phyloP scores from a whole-genome alignment of 345 rosid genomes.

The Pseudoturritis turrita region DNA sequence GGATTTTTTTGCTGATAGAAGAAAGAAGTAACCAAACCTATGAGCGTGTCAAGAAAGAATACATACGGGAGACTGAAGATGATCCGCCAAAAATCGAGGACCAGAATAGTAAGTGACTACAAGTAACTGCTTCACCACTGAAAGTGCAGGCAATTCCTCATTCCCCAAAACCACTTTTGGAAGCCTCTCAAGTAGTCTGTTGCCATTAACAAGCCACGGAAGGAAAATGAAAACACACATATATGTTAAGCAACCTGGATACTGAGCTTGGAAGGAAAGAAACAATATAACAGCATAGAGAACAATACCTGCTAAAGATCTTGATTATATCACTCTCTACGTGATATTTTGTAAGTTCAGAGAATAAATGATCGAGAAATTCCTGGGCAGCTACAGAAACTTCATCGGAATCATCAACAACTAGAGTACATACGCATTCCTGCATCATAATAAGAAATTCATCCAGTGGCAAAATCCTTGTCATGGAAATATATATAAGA shows the following conservation, averaged over 20 bases:
- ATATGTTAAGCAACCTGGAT: background rate
- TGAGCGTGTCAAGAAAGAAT: constrained; percentile 22
- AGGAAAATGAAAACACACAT: background rate
- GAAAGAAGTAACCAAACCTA: constrained; percentile 21
- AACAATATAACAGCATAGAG: constrained; percentile 8
- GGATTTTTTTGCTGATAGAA: background rate
- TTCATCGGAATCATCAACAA: constrained; percentile 72
- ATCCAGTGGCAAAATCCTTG: background rate
- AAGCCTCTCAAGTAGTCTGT: constrained; percentile 81
- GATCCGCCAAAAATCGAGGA: constrained; percentile 61
- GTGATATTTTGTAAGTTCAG: constrained; percentile 31
- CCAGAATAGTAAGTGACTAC: constrained; percentile 79
- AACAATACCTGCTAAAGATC: constrained; percentile 64
- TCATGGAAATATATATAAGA: background rate
- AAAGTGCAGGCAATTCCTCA: constrained; percentile 65
- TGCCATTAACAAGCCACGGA: background rate
- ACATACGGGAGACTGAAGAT: constrained; percentile 89
- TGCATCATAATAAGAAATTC: constrained; percentile 35
- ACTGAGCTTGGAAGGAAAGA: background rate
- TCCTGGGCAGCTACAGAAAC: constrained; percentile 66
- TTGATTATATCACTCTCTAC: constrained; percentile 50
- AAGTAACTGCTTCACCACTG: constrained; percentile 75
- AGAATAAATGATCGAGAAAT: constrained; percentile 51
- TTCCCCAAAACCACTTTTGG: constrained; percentile 73
- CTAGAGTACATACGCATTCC: constrained; percentile 82